Percentiles rank a stretch among this genome's conserved stretches.
phyloP scores from a whole-genome alignment of 768 basidiomycete genomes.

The Peribolospora baueri region DNA sequence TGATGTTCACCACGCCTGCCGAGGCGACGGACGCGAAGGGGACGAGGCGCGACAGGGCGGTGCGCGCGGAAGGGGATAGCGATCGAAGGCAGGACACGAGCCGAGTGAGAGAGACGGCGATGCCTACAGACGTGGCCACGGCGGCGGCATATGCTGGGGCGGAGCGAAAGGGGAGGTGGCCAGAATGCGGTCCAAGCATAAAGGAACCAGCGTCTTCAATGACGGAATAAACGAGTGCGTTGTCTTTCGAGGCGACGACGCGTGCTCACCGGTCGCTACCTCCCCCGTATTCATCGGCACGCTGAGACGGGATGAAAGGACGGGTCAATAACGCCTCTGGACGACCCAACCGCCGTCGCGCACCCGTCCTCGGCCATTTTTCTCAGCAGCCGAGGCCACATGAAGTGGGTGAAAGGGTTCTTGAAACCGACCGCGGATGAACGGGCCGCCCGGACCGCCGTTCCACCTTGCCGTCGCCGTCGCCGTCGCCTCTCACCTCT shows the following conservation, averaged over 20 bases:
- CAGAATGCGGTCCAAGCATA: not conserved
- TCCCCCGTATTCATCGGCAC: slow-evolving; percentile 21
- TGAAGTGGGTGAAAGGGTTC: no score
- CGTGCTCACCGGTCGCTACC: slow-evolving; percentile 17
- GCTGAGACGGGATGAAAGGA: no score
- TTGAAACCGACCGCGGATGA: no score
- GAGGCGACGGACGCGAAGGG: slow-evolving; percentile 23
- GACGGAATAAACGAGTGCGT: not conserved
- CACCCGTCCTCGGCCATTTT: no score
- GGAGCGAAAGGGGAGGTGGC: not conserved
- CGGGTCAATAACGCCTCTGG: no score
- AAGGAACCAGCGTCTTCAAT: not conserved
- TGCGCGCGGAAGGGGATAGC: slow-evolving; percentile 5
- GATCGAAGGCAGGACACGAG: slow-evolving; percentile 17
- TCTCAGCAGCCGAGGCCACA: no score
- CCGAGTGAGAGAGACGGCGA: slow-evolving; percentile 21
- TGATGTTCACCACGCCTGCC: slow-evolving; percentile 24
- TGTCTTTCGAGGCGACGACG: not conserved
- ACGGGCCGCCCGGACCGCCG: no score
- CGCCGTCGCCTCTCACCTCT: slow-evolving; percentile 5
- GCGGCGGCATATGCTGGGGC: slow-evolving; percentile 20
- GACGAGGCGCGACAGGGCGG: slow-evolving; percentile 12
- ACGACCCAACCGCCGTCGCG: no score
- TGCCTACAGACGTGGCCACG: slow-evolving; percentile 20
- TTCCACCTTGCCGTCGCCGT: not conserved